phyloP scores from a whole-genome alignment of 73 alveolate species.

The Tetrahymena borealis region DNA sequence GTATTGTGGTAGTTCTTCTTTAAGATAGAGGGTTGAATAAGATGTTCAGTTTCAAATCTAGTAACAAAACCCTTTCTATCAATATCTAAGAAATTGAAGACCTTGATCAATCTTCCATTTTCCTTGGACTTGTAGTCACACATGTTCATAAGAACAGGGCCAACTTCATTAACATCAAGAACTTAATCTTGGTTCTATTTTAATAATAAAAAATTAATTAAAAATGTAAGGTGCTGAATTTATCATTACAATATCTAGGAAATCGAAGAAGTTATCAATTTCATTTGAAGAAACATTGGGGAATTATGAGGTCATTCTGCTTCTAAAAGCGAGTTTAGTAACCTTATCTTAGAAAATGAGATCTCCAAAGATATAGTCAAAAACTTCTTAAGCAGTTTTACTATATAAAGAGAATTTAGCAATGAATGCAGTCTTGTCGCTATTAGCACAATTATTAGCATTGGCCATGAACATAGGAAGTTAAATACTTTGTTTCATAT shows the following conservation, averaged over 20 bases:
- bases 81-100: background rate
- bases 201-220: background rate
- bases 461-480: background rate
- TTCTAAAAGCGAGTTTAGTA: background rate
- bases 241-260: background rate
- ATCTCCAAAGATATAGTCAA: background rate
- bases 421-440: background rate
- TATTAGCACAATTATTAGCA: background rate
- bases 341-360: background rate
- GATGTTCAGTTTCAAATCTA: background rate
- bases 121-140: background rate
- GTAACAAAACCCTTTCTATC: background rate
- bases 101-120: background rate
- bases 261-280: background rate
- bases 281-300: background rate
- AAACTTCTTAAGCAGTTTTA: background rate
- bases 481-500: background rate
- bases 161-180: background rate
- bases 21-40: background rate
- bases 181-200: background rate
- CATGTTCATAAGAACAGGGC: background rate
- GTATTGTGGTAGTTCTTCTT: background rate
- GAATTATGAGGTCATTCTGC: background rate
- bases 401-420: background rate
- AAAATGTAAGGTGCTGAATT: background rate